phyloP scores from a whole-genome alignment of 768 basidiomycete species.

The Trametes cubensis region DNA sequence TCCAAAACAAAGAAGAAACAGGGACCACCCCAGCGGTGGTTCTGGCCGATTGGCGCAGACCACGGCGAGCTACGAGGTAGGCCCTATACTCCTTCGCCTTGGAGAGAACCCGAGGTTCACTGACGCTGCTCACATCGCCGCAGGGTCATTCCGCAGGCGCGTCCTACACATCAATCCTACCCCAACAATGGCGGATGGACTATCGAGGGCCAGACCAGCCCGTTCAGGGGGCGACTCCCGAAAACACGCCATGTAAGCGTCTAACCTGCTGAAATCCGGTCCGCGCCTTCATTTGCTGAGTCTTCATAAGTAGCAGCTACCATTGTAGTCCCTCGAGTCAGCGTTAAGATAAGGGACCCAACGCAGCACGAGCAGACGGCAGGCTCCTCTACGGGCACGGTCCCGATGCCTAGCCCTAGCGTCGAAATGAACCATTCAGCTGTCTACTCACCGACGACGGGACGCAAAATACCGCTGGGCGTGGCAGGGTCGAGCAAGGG shows the following conservation, averaged over 20 bases:
- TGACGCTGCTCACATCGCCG: background rate
- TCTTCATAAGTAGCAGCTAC: too few species aligned
- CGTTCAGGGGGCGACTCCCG: too few species aligned
- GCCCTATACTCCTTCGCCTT: constrained; percentile 20
- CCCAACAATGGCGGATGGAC: too few species aligned
- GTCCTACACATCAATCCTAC: background rate
- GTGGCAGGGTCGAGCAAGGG: background rate
- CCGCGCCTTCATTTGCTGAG: too few species aligned
- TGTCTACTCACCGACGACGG: constrained; percentile 23
- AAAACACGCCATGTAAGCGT: too few species aligned
- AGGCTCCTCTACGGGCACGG: background rate
- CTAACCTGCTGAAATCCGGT: too few species aligned
- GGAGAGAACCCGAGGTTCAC: constrained; percentile 16
- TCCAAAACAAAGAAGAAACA: constrained; percentile 29
- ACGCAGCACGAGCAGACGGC: background rate
- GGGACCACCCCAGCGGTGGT: constrained; percentile 26
- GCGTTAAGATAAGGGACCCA: background rate
- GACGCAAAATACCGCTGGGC: constrained; percentile 13
- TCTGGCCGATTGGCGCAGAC: constrained; percentile 19
- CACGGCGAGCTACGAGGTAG: constrained; percentile 22
- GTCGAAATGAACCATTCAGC: constrained; percentile 6
- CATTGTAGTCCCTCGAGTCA: too few species aligned
- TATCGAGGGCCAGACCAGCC: too few species aligned
- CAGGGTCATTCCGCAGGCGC: background rate
- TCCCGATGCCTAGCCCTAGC: background rate